phyloP scores from a whole-genome alignment of 2,329 filamentous ascomycete genomes.

The Aureobasidium uvarum region DNA sequence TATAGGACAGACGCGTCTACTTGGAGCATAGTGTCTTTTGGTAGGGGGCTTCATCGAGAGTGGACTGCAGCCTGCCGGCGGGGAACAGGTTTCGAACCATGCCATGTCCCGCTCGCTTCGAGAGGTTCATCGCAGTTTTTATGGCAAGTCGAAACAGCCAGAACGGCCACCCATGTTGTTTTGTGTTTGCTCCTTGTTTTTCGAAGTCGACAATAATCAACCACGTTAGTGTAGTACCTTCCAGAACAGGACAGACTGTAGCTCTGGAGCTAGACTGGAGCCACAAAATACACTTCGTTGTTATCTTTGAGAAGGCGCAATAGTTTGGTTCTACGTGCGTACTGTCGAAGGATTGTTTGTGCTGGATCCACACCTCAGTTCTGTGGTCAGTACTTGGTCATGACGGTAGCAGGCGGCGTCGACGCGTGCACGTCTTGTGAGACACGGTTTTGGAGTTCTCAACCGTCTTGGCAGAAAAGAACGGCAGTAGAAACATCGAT shows the following conservation, averaged over 20 bases:
- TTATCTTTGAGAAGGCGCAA: background rate
- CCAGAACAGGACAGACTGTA: background rate
- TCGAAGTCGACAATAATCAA: background rate
- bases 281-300: background rate
- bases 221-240: background rate
- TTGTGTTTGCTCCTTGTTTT: background rate
- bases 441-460: background rate
- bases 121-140: background rate
- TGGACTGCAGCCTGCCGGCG: conserved; percentile 7
- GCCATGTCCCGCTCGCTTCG: background rate
- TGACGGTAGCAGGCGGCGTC: background rate
- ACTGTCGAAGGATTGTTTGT: background rate
- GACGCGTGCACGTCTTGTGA: background rate
- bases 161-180: background rate
- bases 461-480: background rate
- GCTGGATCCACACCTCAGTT: background rate
- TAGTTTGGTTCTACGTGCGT: background rate
- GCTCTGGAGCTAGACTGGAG: background rate
- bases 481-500: background rate
- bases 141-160: background rate
- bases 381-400: background rate
- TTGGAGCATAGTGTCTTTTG: background rate
- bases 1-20: conserved; percentile 4
- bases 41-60: background rate
- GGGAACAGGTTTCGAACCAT: background rate